Evolutionary conservation across 768 basidiomycete species (phyloP), one percentile per base, ranked within the genome.

Genomic region (Hericium alpestre): DNA sequence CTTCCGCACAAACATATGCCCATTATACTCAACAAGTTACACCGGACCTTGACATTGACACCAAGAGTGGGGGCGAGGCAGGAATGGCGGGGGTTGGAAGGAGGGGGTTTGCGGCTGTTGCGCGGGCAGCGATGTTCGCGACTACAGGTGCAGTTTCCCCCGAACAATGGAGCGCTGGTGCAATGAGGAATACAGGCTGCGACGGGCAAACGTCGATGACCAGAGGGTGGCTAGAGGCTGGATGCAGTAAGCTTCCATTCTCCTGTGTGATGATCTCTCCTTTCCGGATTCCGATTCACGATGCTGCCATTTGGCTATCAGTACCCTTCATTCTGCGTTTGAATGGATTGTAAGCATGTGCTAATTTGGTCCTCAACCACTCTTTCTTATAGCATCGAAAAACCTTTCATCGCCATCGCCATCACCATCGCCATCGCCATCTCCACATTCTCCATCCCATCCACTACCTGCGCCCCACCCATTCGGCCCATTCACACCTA

Each of bases 61-160:
- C 87, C n/a, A 82, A 84, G 66, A 76, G 65, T 2, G 87, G 88
- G 3, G 88, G 88, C 7, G 82, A 76, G 54, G 88, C 87, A 9
- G 87, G 88, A 0, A 93, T 94, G 92, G 92, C 92, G 0, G 92
- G 92, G 9, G 90, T 94, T 7, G 92, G 92, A 8, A 74, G 92
- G 58, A 74, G 91, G 62, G 92, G 89, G 0, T 93, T 93, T 58
- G 77, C 75, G 12, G 87, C 90, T 16, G 87, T 81, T 10, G 82
- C 85, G 54, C 81, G 82, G 47, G 84, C 83, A 0, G 82, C 81
- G 8, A 72, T 83, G 75, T 71, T 76, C 59, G 43, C 32, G 9
- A 32, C 6, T 32, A 32, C 32, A 32, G 32, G 32, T 32, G 32
- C 9, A 32, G 32, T 32, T 32, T 32, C 32, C 32, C 32, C 32